Conservation (phyloP, 257 asterid genomes). For the Fraxinus americana region DNA sequence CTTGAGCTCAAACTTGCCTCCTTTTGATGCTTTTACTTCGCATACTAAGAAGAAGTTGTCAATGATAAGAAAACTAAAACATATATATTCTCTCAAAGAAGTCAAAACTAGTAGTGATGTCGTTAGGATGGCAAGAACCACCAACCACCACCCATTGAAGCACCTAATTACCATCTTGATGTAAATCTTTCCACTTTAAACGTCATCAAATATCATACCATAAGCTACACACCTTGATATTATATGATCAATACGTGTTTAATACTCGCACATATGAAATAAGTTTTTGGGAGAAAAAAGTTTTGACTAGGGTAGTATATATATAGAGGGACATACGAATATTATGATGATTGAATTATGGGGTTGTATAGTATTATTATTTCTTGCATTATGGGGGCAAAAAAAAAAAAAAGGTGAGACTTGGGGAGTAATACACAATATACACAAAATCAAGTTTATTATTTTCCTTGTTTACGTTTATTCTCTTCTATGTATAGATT, state of each 20-base stretch:
- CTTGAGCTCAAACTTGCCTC: no score
- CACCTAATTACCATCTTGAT: slow-evolving; percentile 15
- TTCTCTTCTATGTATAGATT: no score
- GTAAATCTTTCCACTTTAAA: slow-evolving; percentile 4
- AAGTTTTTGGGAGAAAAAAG: neutral
- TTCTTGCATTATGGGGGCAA: no score
- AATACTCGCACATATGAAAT: neutral
- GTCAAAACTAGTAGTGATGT: slow-evolving; percentile 19
- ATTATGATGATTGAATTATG: neutral
- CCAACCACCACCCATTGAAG: slow-evolving; percentile 42
- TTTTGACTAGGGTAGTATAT: slow-evolving; percentile 7
- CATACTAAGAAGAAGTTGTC: no score
- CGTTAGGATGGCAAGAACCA: slow-evolving; percentile 28
- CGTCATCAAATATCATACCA: no score
- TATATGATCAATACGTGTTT: no score
- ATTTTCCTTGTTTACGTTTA: no score
- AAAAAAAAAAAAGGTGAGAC: neutral
- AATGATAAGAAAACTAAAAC: no score
- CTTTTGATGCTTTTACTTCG: no score
- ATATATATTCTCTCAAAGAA: no score
- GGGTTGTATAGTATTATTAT: neutral
- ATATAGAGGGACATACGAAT: neutral
- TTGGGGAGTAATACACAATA: slow-evolving; percentile 9
- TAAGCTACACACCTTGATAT: no score
- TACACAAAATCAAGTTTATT: no score